Conservation (phyloP, 179 eudicot species). For the Pouteria campechiana region DNA sequence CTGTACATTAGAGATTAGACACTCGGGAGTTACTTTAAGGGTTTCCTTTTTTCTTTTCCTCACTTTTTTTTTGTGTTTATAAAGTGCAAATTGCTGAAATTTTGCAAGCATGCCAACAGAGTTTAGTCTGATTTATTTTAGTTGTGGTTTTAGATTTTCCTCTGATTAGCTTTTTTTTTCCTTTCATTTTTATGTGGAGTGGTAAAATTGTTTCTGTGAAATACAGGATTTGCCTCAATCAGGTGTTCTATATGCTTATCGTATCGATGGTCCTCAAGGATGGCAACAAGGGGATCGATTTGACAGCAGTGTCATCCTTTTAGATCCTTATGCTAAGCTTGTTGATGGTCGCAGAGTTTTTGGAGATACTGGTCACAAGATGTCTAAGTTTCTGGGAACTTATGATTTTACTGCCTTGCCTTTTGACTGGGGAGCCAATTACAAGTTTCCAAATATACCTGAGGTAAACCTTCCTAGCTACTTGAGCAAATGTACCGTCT, state of each 20-base stretch:
- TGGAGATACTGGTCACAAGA: conserved; percentile 55
- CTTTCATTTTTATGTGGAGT: too few species aligned
- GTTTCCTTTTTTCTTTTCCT: too few species aligned
- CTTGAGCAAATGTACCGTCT: conserved; percentile 4
- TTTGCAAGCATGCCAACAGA: too few species aligned
- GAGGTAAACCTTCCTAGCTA: conserved; percentile 46
- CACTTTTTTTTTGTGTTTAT: too few species aligned
- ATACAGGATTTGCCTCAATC: conserved; percentile 64
- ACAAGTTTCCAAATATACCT: conserved; percentile 65
- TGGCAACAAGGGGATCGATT: conserved; percentile 92
- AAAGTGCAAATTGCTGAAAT: too few species aligned
- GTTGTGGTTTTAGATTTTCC: not conserved
- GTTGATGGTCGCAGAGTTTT: conserved; percentile 84
- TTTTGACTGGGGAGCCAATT: conserved; percentile 83
- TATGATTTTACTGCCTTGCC: conserved; percentile 69
- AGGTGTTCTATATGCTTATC: conserved; percentile 74
- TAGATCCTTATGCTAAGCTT: conserved; percentile 89
- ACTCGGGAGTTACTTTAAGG: too few species aligned
- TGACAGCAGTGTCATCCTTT: conserved; percentile 48
- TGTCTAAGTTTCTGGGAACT: conserved; percentile 61
- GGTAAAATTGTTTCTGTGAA: not conserved
- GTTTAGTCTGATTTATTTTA: too few species aligned
- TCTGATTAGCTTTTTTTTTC: too few species aligned
- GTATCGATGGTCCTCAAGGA: conserved; percentile 78
- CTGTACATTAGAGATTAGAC: too few species aligned